phyloP scores from a whole-genome alignment of 805 yeast species.

The Saturnispora ahearnii region DNA sequence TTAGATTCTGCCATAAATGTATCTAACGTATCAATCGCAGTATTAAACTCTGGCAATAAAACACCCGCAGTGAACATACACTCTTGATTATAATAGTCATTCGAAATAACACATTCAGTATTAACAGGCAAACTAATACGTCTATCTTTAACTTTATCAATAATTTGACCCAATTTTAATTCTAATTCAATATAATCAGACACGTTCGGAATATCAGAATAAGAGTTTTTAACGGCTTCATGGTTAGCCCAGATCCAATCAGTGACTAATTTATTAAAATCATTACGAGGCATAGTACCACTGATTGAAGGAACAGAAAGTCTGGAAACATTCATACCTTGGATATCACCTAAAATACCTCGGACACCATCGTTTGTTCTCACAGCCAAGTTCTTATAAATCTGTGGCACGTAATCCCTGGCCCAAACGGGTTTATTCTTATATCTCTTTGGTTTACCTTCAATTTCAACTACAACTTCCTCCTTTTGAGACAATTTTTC shows the following conservation, averaged over 20 bases:
- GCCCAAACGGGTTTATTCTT: slow-evolving; percentile 77
- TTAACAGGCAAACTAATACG: slow-evolving; percentile 58
- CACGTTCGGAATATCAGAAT: slow-evolving; percentile 27
- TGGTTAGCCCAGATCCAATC: slow-evolving; percentile 86
- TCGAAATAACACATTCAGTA: slow-evolving; percentile 51
- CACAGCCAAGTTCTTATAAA: slow-evolving; percentile 10
- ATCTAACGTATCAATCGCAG: slow-evolving; percentile 43
- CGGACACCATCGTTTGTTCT: slow-evolving; percentile 2
- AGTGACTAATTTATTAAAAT: slow-evolving; percentile 69
- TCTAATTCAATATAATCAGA: slow-evolving; percentile 60
- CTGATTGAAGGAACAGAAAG: slow-evolving; percentile 43
- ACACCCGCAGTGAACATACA: slow-evolving; percentile 58
- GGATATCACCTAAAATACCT: slow-evolving; percentile 7
- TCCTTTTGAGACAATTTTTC: slow-evolving; percentile 25
- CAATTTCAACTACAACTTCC: slow-evolving; percentile 8
- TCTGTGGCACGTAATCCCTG: slow-evolving; percentile 50
- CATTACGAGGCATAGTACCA: slow-evolving; percentile 71
- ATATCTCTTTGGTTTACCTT: slow-evolving; percentile 52
- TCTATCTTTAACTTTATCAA: slow-evolving; percentile 53
- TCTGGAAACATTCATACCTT: slow-evolving; percentile 15
- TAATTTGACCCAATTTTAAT: slow-evolving; percentile 62
- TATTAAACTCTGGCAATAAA: slow-evolving; percentile 52
- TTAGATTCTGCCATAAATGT: slow-evolving; percentile 36
- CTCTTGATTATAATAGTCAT: slow-evolving; percentile 42
- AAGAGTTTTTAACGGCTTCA: slow-evolving; percentile 49